Base-by-base conservation (phyloP, 2,329 filamentous ascomycete genomes). In the Parafenestella ontariensis region DNA sequence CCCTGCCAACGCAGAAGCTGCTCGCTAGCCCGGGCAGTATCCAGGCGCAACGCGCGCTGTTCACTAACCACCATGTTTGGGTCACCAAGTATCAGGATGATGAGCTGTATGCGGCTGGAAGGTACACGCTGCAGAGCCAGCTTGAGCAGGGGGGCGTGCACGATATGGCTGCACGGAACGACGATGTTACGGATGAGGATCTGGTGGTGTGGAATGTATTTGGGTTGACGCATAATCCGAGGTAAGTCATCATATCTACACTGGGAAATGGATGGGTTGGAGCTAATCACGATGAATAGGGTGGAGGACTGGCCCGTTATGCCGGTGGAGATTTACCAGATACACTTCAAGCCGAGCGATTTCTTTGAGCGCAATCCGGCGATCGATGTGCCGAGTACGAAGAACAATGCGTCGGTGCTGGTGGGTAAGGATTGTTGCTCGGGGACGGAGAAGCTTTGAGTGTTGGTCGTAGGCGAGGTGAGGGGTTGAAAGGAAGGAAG, bases 281-380 rank as follows among this genome's bases (percentile, higher is more conserved):
- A 2, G 36, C 36, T 39, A 23, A 39, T 21, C 8, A 11, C 9
- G n/a, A 23, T 20, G n/a, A 23, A 28, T 39, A 61, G 61, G 20
- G 70, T 73, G 2, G 81, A 83, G 61, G 81, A 82, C 56, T 83
- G 78, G 77, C 81, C 81, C 3, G 79, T 83, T 21, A 79, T 79
- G 78, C 81, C 81, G 0, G 72, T 76, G 1, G 81, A 83, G 57
- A 80, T 80, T 33, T 77, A 81, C 56, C 75, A 78, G 56, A 60
- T 83, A 5, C 72, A 79, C 23, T 72, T 83, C 48, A 77, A 79
- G 36, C 82, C 83, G 0, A 74, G 77, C 9, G 82, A 85, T 60
- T 85, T 85, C 75, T 85, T 85, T 58, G 77, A 76, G 1, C 75
- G 70, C 26, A 85, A 85, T 46, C 82, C 83, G 0, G 78, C 79